Evolutionary conservation across 371 early-diverging fungal species (phyloP).

Genomic region (Mucor sp.): DNA sequence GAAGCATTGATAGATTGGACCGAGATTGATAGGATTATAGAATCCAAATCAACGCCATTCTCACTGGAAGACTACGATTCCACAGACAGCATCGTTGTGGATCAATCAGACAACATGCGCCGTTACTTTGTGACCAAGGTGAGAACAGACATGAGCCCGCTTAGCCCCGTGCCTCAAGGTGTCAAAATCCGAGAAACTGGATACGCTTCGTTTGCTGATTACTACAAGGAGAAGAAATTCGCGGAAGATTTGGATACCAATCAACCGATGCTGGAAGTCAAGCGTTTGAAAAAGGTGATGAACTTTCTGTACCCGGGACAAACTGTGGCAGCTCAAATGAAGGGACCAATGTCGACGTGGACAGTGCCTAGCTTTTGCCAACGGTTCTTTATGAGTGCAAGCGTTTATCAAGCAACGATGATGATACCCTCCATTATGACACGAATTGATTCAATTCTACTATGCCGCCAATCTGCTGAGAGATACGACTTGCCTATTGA

Average conservation of each 20-base stretch:
- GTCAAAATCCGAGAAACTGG: conserved; percentile 38
- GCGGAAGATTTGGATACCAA: conserved; percentile 23
- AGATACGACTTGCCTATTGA: conserved; percentile 42
- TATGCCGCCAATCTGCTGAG: conserved; percentile 58
- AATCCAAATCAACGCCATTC: conserved; percentile 15
- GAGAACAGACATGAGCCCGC: conserved; percentile 42
- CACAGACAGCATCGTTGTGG: conserved; percentile 52
- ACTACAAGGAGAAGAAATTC: conserved; percentile 42
- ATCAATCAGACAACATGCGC: conserved; percentile 55
- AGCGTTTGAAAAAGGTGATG: conserved; percentile 43
- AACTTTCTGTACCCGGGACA: conserved; percentile 54
- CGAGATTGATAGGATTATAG: conserved; percentile 31
- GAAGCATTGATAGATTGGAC: conserved; percentile 62
- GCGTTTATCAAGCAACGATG: conserved; percentile 55
- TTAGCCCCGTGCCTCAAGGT: conserved; percentile 32
- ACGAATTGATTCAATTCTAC: conserved; percentile 66
- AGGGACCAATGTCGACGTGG: conserved; percentile 35
- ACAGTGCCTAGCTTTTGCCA: conserved; percentile 62
- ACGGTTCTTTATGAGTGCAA: conserved; percentile 52
- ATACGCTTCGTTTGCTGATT: conserved; percentile 49
- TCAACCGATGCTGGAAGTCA: conserved; percentile 57
- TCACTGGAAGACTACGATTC: conserved; percentile 12
- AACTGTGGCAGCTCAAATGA: conserved; percentile 20
- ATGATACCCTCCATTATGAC: conserved; percentile 69
- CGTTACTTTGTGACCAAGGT: conserved; percentile 61